Percentiles rank a stretch among this genome's conserved stretches.
Conservation (phyloP, 2,329 filamentous ascomycete genomes). For the Aspergillus sp. region DNA sequence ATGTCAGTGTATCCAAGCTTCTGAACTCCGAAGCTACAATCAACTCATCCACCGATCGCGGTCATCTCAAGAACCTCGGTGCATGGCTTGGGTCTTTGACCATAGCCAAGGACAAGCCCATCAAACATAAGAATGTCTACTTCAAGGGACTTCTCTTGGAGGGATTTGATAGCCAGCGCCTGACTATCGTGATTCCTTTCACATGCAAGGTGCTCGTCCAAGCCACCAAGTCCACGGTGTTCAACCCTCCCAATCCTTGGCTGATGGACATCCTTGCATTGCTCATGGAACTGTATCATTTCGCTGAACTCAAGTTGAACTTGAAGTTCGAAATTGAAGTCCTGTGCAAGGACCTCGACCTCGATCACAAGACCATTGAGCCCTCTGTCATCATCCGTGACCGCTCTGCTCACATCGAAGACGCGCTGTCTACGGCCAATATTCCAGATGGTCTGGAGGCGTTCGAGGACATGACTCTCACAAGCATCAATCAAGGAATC, state of each 20-base stretch:
- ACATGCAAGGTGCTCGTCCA: slow-evolving; percentile 94
- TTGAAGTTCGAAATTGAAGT: slow-evolving; percentile 99
- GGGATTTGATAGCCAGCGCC: slow-evolving; percentile 85
- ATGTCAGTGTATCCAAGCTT: slow-evolving; percentile 79
- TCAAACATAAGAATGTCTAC: slow-evolving; percentile 93
- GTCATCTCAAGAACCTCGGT: slow-evolving; percentile 88
- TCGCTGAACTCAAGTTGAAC: slow-evolving; percentile 90
- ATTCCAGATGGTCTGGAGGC: slow-evolving; percentile 71
- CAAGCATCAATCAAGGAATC: slow-evolving; percentile 68
- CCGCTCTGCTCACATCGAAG: slow-evolving; percentile 65
- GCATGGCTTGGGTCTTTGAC: slow-evolving; percentile 92
- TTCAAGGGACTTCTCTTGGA: slow-evolving; percentile 96
- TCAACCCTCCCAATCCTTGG: slow-evolving; percentile 95
- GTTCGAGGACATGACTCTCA: slow-evolving; percentile 80
- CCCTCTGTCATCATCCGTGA: slow-evolving; percentile 84
- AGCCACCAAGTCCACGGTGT: slow-evolving; percentile 80
- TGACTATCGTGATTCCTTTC: slow-evolving; percentile 92
- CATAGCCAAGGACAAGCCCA: slow-evolving; percentile 88
- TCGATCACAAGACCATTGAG: slow-evolving; percentile 91
- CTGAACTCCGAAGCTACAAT: slow-evolving; percentile 88
- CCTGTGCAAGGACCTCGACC: slow-evolving; percentile 83
- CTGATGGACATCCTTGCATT: slow-evolving; percentile 92
- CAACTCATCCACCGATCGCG: slow-evolving; percentile 79
- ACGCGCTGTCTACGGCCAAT: slow-evolving; percentile 56
- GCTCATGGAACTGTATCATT: slow-evolving; percentile 89